Evolutionary conservation across 2,329 filamentous ascomycete genomes (phyloP).

Genomic region (Curvularia spicifera): DNA sequence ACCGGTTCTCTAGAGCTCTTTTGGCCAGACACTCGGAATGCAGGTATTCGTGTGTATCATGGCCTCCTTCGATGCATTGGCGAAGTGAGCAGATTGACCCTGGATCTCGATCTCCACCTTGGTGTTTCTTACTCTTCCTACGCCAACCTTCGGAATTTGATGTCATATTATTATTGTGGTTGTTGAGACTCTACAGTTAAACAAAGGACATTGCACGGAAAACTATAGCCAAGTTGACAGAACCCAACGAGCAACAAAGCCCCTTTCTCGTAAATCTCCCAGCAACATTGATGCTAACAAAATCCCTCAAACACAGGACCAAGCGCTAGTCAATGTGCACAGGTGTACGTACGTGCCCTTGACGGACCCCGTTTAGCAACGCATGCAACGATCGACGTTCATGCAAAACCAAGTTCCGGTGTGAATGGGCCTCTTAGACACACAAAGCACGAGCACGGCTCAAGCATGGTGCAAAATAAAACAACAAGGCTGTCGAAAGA

Average conservation of each 20-base stretch:
- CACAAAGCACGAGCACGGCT: background rate
- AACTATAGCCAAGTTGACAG: background rate
- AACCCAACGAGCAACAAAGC: background rate
- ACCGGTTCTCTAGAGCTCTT: background rate
- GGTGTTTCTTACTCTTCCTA: background rate
- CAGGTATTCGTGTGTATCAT: background rate
- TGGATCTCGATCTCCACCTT: background rate
- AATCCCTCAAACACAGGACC: background rate
- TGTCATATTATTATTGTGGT: background rate
- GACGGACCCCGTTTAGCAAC: background rate
- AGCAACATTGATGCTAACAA: background rate
- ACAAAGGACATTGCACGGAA: background rate
- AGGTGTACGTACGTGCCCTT: background rate
- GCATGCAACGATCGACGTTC: background rate
- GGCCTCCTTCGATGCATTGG: background rate
- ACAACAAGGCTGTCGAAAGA: background rate
- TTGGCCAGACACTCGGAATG: background rate
- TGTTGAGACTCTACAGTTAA: background rate
- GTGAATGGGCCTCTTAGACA: background rate
- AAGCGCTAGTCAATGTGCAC: background rate
- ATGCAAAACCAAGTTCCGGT: conserved; percentile 1
- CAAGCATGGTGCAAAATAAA: background rate
- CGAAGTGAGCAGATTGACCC: background rate
- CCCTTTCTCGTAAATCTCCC: background rate
- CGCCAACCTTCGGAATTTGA: background rate